These are phyloP conservation scores for Fusarium xyrophilum DNA, from an alignment of 2,329 filamentous ascomycete species.

Conservation along the genomic window DNA sequence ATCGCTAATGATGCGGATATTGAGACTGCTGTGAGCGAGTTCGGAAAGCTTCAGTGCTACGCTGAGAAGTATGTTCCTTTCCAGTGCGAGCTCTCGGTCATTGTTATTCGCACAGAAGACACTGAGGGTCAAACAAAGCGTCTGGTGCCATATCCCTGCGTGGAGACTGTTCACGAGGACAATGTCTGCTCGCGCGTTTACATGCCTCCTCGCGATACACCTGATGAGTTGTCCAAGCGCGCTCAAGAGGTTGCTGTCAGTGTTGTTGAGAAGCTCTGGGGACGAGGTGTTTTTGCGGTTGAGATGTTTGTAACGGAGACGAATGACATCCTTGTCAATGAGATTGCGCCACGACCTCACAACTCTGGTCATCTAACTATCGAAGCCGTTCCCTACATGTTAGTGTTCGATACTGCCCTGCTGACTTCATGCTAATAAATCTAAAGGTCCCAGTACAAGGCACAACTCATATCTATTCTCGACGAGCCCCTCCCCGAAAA, in stretches of 20 bases:
- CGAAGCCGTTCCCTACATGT: conserved; percentile 80
- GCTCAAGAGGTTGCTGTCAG: conserved; percentile 19
- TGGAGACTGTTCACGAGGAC: conserved; percentile 95
- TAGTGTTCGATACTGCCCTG: rapidly evolving
- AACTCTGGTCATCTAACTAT: conserved; percentile 97
- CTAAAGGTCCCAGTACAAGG: conserved; percentile 79
- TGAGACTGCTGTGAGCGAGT: conserved; percentile 69
- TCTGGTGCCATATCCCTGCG: conserved; percentile 79
- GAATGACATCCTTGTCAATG: conserved; percentile 77
- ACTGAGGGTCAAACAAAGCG: conserved; percentile 56
- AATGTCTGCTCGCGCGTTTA: conserved; percentile 94
- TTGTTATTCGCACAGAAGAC: conserved; percentile 91
- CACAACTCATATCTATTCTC: conserved; percentile 85
- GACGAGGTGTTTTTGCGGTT: conserved; percentile 93
- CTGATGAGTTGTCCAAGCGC: conserved; percentile 77
- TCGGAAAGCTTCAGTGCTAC: conserved; percentile 78
- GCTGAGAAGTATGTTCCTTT: conserved; percentile 91
- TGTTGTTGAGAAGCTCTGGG: conserved; percentile 80
- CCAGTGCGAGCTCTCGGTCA: conserved; percentile 85
- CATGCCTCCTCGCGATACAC: conserved; percentile 80
- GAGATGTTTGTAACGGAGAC: conserved; percentile 90
- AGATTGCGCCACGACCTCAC: conserved; percentile 81
- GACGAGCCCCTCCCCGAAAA: conserved; percentile 63
- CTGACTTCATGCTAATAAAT: neutral
- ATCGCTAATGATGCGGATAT: conserved; percentile 55